Conservation (phyloP, 106 monocot genomes). For the Cymbidium sinense region DNA sequence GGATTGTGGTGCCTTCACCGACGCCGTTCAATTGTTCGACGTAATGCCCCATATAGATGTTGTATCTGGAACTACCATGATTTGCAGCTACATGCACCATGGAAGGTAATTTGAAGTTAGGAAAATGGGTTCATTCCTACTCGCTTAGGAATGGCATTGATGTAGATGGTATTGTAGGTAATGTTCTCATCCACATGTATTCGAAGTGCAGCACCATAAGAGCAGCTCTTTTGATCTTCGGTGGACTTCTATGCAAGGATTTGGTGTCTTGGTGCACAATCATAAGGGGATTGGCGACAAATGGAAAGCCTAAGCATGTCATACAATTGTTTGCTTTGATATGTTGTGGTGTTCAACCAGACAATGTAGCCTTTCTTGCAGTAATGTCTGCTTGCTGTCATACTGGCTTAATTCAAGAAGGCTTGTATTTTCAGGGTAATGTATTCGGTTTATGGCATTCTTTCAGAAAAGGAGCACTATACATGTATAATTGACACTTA, state of each 20-base stretch:
- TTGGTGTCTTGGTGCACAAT: constrained; percentile 47
- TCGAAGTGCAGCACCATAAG: constrained; percentile 51
- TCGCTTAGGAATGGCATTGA: constrained; percentile 7
- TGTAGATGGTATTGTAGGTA: constrained; percentile 19
- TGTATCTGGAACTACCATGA: too few relatives aligned
- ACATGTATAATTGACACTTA: too few relatives aligned
- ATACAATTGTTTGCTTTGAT: constrained; percentile 39
- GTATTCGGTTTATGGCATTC: constrained; percentile 22
- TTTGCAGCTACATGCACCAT: constrained; percentile 24
- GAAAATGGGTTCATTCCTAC: constrained; percentile 32
- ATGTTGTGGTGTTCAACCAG: constrained; percentile 28
- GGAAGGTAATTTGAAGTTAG: constrained; percentile 12
- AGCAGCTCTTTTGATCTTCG: constrained; percentile 20
- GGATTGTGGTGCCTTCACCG: too few relatives aligned
- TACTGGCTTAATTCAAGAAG: constrained; percentile 33
- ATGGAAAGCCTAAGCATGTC: too few relatives aligned
- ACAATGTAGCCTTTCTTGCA: too few relatives aligned
- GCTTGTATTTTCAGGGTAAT: constrained; percentile 27
- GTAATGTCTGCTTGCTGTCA: constrained; percentile 49
- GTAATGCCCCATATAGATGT: constrained; percentile 37
- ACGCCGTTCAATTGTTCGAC: constrained; percentile 33
- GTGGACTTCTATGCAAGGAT: too few relatives aligned
- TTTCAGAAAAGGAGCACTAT: constrained; percentile 32
- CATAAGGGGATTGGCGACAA: constrained; percentile 29
- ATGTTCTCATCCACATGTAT: constrained; percentile 45